Conservation (phyloP, 2,329 filamentous ascomycete genomes). For the Lachnellula suecica region DNA sequence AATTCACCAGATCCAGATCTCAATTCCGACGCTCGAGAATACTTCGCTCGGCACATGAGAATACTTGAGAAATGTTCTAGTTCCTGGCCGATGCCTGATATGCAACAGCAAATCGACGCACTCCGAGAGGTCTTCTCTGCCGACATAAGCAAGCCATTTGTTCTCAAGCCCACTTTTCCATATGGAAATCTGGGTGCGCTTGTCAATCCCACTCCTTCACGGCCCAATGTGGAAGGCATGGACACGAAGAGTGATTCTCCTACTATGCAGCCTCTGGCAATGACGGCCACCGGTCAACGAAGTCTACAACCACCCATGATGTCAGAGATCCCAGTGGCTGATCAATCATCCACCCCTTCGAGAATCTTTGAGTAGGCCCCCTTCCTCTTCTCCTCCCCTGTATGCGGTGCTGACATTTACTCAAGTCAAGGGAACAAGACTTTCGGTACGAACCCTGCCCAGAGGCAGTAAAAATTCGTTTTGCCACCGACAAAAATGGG, state of each 20-base stretch:
- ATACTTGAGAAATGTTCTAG: slow-evolving; percentile 82
- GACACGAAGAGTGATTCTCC: slow-evolving; percentile 76
- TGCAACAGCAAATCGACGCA: slow-evolving; percentile 86
- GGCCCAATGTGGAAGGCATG: slow-evolving; percentile 47
- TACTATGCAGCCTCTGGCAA: slow-evolving; percentile 67
- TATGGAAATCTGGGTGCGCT: slow-evolving; percentile 67
- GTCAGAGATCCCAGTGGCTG: slow-evolving; percentile 58
- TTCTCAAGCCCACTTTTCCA: slow-evolving; percentile 83
- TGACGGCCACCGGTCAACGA: slow-evolving; percentile 57
- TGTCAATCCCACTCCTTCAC: slow-evolving; percentile 24
- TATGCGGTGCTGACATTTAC: slow-evolving; percentile 26
- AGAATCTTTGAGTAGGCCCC: slow-evolving; percentile 82
- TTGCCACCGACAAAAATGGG: too few species aligned
- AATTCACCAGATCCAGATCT: slow-evolving; percentile 90
- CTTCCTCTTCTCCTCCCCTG: background rate
- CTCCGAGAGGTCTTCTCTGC: slow-evolving; percentile 90
- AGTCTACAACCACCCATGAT: slow-evolving; percentile 50
- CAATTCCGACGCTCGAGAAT: slow-evolving; percentile 80
- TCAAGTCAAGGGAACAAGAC: slow-evolving; percentile 90
- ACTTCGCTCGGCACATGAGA: slow-evolving; percentile 91
- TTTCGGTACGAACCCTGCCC: slow-evolving; percentile 62
- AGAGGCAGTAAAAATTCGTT: too few species aligned
- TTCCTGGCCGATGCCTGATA: slow-evolving; percentile 84
- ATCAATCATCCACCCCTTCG: slow-evolving; percentile 79
- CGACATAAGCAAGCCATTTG: slow-evolving; percentile 80